These are phyloP conservation scores for Ustilago tritici DNA, from an alignment of 1,284 basidiomycete species.

Conservation along the genomic window DNA sequence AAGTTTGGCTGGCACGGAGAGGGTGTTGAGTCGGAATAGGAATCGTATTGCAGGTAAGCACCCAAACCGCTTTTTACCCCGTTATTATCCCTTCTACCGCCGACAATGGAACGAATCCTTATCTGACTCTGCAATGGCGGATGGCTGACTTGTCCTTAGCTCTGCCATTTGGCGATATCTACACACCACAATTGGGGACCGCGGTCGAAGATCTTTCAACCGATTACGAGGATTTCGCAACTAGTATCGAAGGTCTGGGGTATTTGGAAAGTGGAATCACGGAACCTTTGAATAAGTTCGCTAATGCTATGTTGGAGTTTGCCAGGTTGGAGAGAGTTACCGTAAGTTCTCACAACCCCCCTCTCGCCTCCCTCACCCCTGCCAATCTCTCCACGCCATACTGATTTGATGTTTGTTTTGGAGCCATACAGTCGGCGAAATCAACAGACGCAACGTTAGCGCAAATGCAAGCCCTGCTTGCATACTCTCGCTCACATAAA, in stretches of 20 bases:
- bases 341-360: slow-evolving; percentile 34
- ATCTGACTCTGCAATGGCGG: slow-evolving; percentile 5
- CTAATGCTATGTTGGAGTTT: slow-evolving; percentile 89
- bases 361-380: not conserved
- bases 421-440: slow-evolving; percentile 46
- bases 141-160: slow-evolving; percentile 26
- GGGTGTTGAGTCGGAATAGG: slow-evolving; percentile 57
- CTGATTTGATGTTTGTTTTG: not conserved
- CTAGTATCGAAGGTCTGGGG: slow-evolving; percentile 93
- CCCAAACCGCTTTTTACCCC: not conserved
- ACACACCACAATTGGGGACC: slow-evolving; percentile 58
- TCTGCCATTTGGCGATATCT: slow-evolving; percentile 60
- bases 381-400: too few species aligned
- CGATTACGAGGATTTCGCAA: slow-evolving; percentile 96
- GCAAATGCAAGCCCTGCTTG: slow-evolving; percentile 87
- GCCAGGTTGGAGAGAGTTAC: slow-evolving; percentile 56
- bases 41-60: slow-evolving; percentile 78
- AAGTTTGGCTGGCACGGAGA: slow-evolving; percentile 81
- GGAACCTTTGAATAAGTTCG: slow-evolving; percentile 93
- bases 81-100: not conserved
- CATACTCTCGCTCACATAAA: slow-evolving; percentile 89
- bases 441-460: slow-evolving; percentile 78
- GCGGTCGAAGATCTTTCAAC: slow-evolving; percentile 76
- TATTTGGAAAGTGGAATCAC: slow-evolving; percentile 98
- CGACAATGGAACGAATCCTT: not conserved